phyloP scores from a whole-genome alignment of 2,329 filamentous ascomycete species.

The Cladosporium velox region DNA sequence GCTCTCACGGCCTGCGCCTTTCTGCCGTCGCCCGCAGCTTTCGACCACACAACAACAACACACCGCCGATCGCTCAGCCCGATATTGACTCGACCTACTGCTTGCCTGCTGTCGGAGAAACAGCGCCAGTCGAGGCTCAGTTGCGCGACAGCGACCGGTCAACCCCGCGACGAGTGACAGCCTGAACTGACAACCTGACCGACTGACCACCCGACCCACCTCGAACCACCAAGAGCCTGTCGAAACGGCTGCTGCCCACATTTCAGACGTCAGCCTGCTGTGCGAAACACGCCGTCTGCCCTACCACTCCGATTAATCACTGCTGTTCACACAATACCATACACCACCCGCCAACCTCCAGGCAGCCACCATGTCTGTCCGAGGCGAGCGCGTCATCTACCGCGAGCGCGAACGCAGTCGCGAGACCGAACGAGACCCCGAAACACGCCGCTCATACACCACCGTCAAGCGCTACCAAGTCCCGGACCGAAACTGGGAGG shows the following conservation, averaged over 20 bases:
- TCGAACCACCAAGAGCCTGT: background rate
- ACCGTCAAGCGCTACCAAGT: conserved; percentile 63
- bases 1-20: conserved; percentile 17
- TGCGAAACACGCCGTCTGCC: conserved; percentile 1
- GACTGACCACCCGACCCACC: conserved; percentile 7
- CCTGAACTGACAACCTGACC: background rate
- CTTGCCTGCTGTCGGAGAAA: background rate
- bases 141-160: background rate
- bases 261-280: conserved; percentile 7
- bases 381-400: conserved; percentile 41
- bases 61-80: conserved; percentile 1
- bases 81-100: background rate
- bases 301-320: background rate
- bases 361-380: conserved; percentile 43
- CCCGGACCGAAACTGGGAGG: conserved; percentile 45
- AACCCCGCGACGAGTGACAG: conserved; percentile 6
- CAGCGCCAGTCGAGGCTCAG: background rate
- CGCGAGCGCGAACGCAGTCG: conserved; percentile 49
- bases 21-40: background rate
- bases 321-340: background rate
- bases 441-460: conserved; percentile 48
- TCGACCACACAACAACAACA: conserved; percentile 2
- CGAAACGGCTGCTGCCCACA: background rate
- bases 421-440: conserved; percentile 45
- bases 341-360: conserved; percentile 1